phyloP scores from a whole-genome alignment of 768 basidiomycete species.

The Boletales sp. region DNA sequence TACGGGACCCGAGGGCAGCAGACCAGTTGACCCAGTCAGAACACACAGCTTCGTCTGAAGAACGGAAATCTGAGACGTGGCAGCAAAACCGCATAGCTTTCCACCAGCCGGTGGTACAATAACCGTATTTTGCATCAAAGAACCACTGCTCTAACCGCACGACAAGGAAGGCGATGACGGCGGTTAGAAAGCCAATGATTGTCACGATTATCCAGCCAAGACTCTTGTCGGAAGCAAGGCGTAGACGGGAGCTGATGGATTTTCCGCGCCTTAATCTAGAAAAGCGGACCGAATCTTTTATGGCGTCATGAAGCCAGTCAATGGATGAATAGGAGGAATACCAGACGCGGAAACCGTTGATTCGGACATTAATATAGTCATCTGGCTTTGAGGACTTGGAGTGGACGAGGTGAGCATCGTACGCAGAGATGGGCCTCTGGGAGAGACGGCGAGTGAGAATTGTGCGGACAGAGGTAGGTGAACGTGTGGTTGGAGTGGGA shows the following conservation, averaged over 20 bases:
- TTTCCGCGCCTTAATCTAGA: slow-evolving; percentile 66
- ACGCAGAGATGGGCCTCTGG: slow-evolving; percentile 69
- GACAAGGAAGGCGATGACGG: slow-evolving; percentile 82
- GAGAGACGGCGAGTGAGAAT: slow-evolving; percentile 38
- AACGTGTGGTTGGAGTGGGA: slow-evolving; percentile 28
- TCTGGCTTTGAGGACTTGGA: slow-evolving; percentile 33
- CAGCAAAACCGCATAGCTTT: slow-evolving; percentile 85
- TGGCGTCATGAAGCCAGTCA: slow-evolving; percentile 95
- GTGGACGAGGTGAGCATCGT: slow-evolving; percentile 49
- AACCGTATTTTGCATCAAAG: slow-evolving; percentile 92
- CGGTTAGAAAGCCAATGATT: slow-evolving; percentile 82
- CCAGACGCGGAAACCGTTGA: slow-evolving; percentile 84
- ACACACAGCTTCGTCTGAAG: slow-evolving; percentile 43
- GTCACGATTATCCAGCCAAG: slow-evolving; percentile 90
- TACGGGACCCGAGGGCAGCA: slow-evolving; percentile 42
- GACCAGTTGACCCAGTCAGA: slow-evolving; percentile 76
- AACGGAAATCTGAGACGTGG: slow-evolving; percentile 22
- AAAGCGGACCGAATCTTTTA: slow-evolving; percentile 87
- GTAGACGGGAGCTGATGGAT: slow-evolving; percentile 63
- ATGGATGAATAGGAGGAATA: slow-evolving; percentile 88
- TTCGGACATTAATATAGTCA: slow-evolving; percentile 55
- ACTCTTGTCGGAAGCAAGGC: slow-evolving; percentile 67
- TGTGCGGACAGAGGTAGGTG: slow-evolving; percentile 31
- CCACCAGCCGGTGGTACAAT: slow-evolving; percentile 68
- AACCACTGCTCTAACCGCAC: slow-evolving; percentile 83